phyloP scores from a whole-genome alignment of 805 yeast species.

The Brettanomyces custersianus region DNA sequence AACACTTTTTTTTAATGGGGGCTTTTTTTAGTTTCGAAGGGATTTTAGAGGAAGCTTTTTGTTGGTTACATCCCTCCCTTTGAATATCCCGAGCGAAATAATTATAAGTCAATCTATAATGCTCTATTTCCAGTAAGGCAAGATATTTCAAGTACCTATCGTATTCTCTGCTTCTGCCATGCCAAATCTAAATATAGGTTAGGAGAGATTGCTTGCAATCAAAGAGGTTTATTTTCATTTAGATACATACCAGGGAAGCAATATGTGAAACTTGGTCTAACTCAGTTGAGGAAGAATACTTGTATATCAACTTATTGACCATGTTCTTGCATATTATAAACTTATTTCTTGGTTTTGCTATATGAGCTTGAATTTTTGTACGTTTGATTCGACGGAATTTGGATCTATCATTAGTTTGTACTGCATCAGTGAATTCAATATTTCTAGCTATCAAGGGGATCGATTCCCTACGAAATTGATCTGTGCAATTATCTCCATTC shows the following conservation, averaged over 20 bases:
- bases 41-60: too few species aligned
- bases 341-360: neutral
- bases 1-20: too few species aligned
- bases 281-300: neutral
- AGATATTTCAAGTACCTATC: neutral
- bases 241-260: neutral
- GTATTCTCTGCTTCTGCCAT: neutral
- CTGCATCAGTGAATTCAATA: neutral
- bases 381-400: neutral
- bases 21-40: too few species aligned
- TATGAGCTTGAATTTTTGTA: neutral
- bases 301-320: neutral
- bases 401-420: neutral
- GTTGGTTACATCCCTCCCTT: too few species aligned
- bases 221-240: too few species aligned
- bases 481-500: neutral
- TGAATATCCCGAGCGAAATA: too few species aligned
- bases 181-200: neutral
- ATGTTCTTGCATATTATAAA: neutral
- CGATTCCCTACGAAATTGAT: neutral
- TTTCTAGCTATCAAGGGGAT: neutral
- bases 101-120: neutral
- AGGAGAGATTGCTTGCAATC: too few species aligned
- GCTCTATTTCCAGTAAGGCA: neutral
- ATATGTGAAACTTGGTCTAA: neutral